Evolutionary conservation across 352 stramenopile species (phyloP).

Genomic region (Globisporangium echinulatum): DNA sequence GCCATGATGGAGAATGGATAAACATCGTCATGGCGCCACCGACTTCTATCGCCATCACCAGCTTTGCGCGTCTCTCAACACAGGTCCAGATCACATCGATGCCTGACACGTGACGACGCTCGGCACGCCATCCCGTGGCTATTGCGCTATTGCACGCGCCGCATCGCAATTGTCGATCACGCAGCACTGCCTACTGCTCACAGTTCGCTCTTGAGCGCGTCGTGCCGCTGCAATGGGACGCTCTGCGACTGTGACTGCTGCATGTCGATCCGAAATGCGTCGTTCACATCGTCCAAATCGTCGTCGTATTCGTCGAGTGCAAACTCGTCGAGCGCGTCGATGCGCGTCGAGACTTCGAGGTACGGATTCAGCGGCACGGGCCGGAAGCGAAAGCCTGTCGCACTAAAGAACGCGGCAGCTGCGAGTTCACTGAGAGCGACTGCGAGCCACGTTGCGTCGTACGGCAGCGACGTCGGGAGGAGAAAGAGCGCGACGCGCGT

Average conservation of each 20-base stretch:
- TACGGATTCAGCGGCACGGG: constrained; percentile 91
- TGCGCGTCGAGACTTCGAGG: constrained; percentile 65
- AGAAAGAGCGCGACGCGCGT: constrained; percentile 96
- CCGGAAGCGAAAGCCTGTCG: constrained; percentile 90
- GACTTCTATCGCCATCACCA: too few relatives aligned
- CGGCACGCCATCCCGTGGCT: too few relatives aligned
- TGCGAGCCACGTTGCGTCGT: constrained; percentile 78
- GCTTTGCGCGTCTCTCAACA: too few relatives aligned
- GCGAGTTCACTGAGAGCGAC: constrained; percentile 65
- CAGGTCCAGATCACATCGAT: too few relatives aligned
- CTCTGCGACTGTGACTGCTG: constrained; percentile 28
- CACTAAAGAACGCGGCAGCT: constrained; percentile 89
- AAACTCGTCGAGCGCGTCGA: constrained; percentile 80
- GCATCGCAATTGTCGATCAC: too few relatives aligned
- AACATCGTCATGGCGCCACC: too few relatives aligned
- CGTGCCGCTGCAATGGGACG: constrained; percentile 1
- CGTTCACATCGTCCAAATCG: constrained; percentile 17
- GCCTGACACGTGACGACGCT: too few relatives aligned
- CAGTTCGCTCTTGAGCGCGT: too few relatives aligned
- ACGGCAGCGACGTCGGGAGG: constrained; percentile 88
- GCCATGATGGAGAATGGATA: too few relatives aligned
- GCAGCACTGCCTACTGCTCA: too few relatives aligned
- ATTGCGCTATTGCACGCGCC: too few relatives aligned
- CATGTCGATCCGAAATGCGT: constrained; percentile 8
- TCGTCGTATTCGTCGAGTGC: constrained; percentile 29